phyloP scores from a whole-genome alignment of 2,329 filamentous ascomycete species.

The Sarocladium strictum region DNA sequence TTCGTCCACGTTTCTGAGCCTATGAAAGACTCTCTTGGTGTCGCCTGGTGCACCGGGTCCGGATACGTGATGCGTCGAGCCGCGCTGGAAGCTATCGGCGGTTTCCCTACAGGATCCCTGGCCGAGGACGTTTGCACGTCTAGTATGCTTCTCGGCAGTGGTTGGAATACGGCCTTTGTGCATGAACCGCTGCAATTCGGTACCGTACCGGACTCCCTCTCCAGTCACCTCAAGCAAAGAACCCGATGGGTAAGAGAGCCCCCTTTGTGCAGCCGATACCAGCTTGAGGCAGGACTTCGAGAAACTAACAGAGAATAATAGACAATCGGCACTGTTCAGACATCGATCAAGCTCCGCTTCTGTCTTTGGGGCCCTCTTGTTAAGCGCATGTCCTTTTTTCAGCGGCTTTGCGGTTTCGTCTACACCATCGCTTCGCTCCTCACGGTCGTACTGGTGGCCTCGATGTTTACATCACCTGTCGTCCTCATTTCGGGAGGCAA shows the following conservation, averaged over 20 bases:
- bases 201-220: constrained; percentile 41
- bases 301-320: not conserved
- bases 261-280: not conserved
- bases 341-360: constrained; percentile 44
- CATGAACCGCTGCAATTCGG: constrained; percentile 48
- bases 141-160: constrained; percentile 41
- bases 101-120: constrained; percentile 45
- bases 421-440: constrained; percentile 38
- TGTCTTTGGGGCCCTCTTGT: constrained; percentile 41
- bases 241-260: constrained; percentile 31
- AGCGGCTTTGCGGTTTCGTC: constrained; percentile 44
- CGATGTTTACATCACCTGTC: constrained; percentile 44
- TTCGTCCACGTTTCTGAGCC: constrained; percentile 33
- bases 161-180: constrained; percentile 48
- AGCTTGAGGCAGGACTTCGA: not conserved
- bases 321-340: constrained; percentile 39
- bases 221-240: constrained; percentile 39
- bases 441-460: constrained; percentile 40
- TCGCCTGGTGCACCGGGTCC: constrained; percentile 49
- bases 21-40: constrained; percentile 30
- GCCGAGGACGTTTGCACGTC: constrained; percentile 50
- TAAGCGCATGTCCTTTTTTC: constrained; percentile 38
- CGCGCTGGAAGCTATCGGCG: constrained; percentile 46
- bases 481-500: constrained; percentile 42
- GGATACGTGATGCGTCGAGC: constrained; percentile 46